A percentile compares a stretch with the other conserved stretches of the same genome.
These are phyloP conservation scores for Anisodus acutangulus DNA, from an alignment of 257 asterid species.

Conservation along the genomic window DNA sequence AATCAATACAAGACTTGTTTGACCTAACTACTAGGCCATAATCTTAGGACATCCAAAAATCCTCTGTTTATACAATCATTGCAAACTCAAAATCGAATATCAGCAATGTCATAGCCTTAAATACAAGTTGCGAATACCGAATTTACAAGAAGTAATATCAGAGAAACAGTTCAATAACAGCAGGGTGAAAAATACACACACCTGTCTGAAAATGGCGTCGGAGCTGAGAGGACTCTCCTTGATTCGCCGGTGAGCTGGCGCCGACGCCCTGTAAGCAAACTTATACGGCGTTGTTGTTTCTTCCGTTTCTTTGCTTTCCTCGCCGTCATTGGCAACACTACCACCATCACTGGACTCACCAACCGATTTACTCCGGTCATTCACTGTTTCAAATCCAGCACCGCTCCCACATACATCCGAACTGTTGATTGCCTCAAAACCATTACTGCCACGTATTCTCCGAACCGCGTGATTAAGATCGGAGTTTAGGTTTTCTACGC, in stretches of 20 bases:
- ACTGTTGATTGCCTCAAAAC: background rate
- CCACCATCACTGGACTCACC: background rate
- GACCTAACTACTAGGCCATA: background rate
- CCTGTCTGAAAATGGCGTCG: slow-evolving; percentile 94
- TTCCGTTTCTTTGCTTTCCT: slow-evolving; percentile 42
- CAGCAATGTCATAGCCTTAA: background rate
- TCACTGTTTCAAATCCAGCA: slow-evolving; percentile 30
- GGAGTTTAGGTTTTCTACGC: slow-evolving; percentile 27
- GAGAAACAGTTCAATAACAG: background rate
- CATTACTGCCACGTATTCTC: slow-evolving; percentile 24
- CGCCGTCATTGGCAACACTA: slow-evolving; percentile 40
- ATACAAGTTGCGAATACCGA: background rate
- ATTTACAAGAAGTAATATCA: background rate
- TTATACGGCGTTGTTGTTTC: slow-evolving; percentile 42
- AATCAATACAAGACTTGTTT: background rate
- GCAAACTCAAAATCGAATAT: background rate
- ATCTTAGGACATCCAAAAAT: background rate
- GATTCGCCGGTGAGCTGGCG: slow-evolving; percentile 79
- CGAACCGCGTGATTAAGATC: slow-evolving; percentile 1
- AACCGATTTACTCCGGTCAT: slow-evolving; percentile 2
- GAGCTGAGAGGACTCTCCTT: slow-evolving; percentile 98
- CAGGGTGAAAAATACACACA: slow-evolving; percentile 22
- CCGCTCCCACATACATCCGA: slow-evolving; percentile 32
- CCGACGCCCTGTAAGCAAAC: slow-evolving; percentile 69
- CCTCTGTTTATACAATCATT: background rate